Evolutionary conservation across 176 grass and related monocot genomes (phyloP).

Genomic region (Ampelocalamus luodianensis): DNA sequence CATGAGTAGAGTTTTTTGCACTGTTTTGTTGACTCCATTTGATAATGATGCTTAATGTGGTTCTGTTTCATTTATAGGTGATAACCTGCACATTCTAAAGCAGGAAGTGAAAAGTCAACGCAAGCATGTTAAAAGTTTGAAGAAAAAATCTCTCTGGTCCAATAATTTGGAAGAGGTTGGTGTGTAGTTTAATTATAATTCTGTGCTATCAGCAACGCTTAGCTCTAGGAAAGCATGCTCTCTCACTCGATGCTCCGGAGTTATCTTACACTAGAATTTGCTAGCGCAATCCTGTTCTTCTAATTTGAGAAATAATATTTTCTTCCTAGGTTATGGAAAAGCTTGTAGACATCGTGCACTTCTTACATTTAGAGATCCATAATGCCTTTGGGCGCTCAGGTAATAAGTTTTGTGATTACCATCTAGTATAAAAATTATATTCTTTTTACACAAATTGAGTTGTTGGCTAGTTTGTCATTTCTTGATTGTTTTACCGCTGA

Average conservation of each 20-base stretch:
- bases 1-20: neutral
- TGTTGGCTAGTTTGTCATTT: conserved; percentile 11
- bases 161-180: conserved; percentile 98
- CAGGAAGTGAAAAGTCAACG: conserved; percentile 90
- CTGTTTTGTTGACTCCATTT: conserved; percentile 28
- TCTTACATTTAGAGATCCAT: conserved; percentile 90
- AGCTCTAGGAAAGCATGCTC: conserved; percentile 21
- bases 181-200: conserved; percentile 48
- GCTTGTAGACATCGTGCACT: conserved; percentile 94
- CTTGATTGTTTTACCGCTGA: conserved; percentile 22
- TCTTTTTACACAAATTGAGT: conserved; percentile 25
- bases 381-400: conserved; percentile 74
- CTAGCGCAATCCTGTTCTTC: conserved; percentile 14
- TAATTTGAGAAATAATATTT: conserved; percentile 32
- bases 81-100: conserved; percentile 80
- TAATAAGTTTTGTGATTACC: conserved; percentile 52
- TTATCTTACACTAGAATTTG: conserved; percentile 10
- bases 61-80: conserved; percentile 63
- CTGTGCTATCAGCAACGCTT: conserved; percentile 21
- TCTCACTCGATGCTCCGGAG: neutral
- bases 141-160: conserved; percentile 92
- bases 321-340: conserved; percentile 89
- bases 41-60: conserved; percentile 9
- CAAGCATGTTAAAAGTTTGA: conserved; percentile 82
- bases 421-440: conserved; percentile 17